These are phyloP conservation scores for Castanea sativa DNA, from an alignment of 306 rosid species.

Conservation along the genomic window DNA sequence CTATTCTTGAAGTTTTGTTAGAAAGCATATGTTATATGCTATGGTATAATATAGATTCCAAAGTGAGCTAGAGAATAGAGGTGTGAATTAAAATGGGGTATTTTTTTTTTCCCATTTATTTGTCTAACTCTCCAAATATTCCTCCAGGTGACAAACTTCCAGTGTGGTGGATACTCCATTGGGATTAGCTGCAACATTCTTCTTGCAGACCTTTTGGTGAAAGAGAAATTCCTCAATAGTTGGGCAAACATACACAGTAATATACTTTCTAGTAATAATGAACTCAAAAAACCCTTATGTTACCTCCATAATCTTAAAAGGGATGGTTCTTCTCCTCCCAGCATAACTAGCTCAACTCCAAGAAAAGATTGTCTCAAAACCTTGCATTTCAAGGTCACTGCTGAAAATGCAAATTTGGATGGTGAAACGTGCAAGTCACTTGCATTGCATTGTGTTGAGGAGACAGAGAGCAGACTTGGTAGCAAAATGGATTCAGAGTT, in stretches of 20 bases:
- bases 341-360: conserved; percentile 20
- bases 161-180: conserved; percentile 55
- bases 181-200: conserved; percentile 68
- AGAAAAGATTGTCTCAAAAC: conserved; percentile 27
- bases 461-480: conserved; percentile 30
- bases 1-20: too few species aligned
- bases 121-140: too few species aligned
- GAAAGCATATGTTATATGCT: too few species aligned
- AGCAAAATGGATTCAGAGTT: conserved; percentile 22
- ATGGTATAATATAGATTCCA: too few species aligned
- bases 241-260: conserved; percentile 55
- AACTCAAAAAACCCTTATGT: conserved; percentile 29
- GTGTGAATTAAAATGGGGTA: too few species aligned
- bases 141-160: conserved; percentile 50
- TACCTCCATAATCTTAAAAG: conserved; percentile 16
- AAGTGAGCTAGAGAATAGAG: too few species aligned
- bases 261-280: background rate
- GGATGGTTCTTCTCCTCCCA: background rate
- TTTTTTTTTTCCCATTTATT: background rate
- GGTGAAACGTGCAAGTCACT: conserved; percentile 5
- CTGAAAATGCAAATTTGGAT: background rate
- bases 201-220: conserved; percentile 41
- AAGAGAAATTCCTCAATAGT: conserved; percentile 41
- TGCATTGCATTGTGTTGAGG: conserved; percentile 43
- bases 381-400: conserved; percentile 31